Conservation (phyloP, 2,329 filamentous ascomycete species). For the Colletotrichum cuscutae region DNA sequence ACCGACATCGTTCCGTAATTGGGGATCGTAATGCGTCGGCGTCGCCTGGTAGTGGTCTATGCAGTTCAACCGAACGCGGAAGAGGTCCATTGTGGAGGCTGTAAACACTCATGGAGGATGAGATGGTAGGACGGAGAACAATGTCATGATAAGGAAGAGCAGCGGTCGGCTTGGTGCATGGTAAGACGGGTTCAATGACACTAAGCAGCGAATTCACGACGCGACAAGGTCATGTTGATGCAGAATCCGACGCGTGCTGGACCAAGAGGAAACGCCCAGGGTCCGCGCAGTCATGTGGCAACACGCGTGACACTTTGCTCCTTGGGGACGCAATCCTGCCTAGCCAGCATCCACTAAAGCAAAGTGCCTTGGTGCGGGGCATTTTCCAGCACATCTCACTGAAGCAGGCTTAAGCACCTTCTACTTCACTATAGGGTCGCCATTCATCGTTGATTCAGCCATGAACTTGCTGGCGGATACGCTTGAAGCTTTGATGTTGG, state of each 20-base stretch:
- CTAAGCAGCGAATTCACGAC: background rate
- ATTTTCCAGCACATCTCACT: too few relatives aligned
- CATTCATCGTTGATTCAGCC: too few relatives aligned
- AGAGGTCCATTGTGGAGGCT: slow-evolving; percentile 67
- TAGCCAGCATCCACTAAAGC: background rate
- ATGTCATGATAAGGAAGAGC: background rate
- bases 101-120: slow-evolving; percentile 22
- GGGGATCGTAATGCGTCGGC: slow-evolving; percentile 84
- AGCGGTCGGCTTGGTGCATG: background rate
- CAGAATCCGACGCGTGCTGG: background rate
- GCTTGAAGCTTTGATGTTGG: too few relatives aligned
- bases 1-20: slow-evolving; percentile 73
- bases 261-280: background rate
- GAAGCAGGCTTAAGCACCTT: too few relatives aligned
- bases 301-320: slow-evolving; percentile 24
- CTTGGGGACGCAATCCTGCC: background rate
- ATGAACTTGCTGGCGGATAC: too few relatives aligned
- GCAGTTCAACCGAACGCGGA: slow-evolving; percentile 93
- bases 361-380: too few relatives aligned
- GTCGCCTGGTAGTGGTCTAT: slow-evolving; percentile 92
- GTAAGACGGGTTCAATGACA: slow-evolving; percentile 4
- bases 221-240: slow-evolving; percentile 27
- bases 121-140: background rate
- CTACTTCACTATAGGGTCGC: too few relatives aligned
- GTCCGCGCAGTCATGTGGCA: slow-evolving; percentile 41